Evolutionary conservation across 2,329 filamentous ascomycete genomes (phyloP), one percentile per base, ranked within the genome.

Genomic region (Akanthomyces uredinophilus): DNA sequence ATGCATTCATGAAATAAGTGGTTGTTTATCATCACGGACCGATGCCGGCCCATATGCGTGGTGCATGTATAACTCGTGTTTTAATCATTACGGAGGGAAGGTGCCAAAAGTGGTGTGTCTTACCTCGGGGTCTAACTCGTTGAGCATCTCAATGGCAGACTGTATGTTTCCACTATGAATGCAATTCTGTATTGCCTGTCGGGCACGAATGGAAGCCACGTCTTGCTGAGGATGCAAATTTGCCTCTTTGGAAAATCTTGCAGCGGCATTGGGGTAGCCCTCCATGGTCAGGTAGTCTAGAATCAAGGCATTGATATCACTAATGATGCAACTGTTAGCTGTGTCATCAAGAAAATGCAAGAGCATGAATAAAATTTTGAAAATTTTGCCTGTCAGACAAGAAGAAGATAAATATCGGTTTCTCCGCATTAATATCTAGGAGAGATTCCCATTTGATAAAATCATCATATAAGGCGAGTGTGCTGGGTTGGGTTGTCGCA

Each of bases 371-470:
- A 44, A 55, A 60, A 46, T n/a, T 62, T 43, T 44, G 51, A 58
- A n/a, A 39, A 24, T 22, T 18, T n/a, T 44, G 55, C 57, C 64
- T 61, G 59, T 73, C 87, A 83, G 83, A 79, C 86, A 87, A 90
- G 89, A 87, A 90, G 89, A 90, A 87, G 70, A 74, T 74, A 69
- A 65, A 74, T 75, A 91, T 88, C 82, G 79, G 82, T 77, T 87
- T 92, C 87, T 99, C 95, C 89, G 91, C 95, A 99, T 84, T 78
- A 75, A 79, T 81, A 86, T 84, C 91, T 98, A 91, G 90, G 95
- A 99, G 96, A 99, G 95, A 99, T 99, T 99, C 95, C 95, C 95
- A 99, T 96, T 57, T 96, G 88, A 91, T 88, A 87, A 83, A 79
- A 91, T 96, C 93, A 96, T 96, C 82, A 86, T 81, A 70, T n/a